Percentiles rank a stretch among this genome's conserved stretches.
Evolutionary conservation across 2,329 filamentous ascomycete species (phyloP).

Genomic region (Ophiostoma piceae): DNA sequence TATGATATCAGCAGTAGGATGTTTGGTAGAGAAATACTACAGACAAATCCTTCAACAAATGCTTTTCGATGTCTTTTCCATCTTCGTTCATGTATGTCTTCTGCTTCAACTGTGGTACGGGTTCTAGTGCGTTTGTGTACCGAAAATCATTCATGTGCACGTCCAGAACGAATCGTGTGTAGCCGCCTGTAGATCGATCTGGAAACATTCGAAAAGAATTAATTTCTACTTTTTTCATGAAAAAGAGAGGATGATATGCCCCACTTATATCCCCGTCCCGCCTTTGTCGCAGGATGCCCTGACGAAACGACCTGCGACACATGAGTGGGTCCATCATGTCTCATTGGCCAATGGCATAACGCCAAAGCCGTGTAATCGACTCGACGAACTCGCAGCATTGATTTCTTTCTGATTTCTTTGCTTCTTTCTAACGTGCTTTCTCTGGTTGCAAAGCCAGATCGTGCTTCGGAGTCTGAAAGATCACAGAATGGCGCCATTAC

Average conservation of each 20-base stretch:
- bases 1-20: no score
- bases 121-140: neutral
- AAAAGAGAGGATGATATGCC: neutral
- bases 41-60: neutral
- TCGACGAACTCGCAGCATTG: neutral
- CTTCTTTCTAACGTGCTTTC: neutral
- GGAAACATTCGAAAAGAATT: neutral
- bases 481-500: slow-evolving; percentile 35
- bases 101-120: neutral
- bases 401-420: neutral
- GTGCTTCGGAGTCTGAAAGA: neutral
- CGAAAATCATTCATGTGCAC: neutral
- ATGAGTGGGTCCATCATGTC: slow-evolving; percentile 20
- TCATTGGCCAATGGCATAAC: neutral
- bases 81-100: neutral
- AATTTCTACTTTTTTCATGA: no score
- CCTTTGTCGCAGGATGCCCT: slow-evolving; percentile 35
- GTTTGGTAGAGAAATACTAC: neutral
- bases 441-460: neutral
- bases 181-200: neutral
- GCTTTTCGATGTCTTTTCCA: neutral
- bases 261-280: neutral
- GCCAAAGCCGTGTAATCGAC: neutral
- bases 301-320: slow-evolving; percentile 39
- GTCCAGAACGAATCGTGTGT: neutral